Conservation (phyloP, 192 early-diverging fungal species). For the Podochytrium sp. region DNA sequence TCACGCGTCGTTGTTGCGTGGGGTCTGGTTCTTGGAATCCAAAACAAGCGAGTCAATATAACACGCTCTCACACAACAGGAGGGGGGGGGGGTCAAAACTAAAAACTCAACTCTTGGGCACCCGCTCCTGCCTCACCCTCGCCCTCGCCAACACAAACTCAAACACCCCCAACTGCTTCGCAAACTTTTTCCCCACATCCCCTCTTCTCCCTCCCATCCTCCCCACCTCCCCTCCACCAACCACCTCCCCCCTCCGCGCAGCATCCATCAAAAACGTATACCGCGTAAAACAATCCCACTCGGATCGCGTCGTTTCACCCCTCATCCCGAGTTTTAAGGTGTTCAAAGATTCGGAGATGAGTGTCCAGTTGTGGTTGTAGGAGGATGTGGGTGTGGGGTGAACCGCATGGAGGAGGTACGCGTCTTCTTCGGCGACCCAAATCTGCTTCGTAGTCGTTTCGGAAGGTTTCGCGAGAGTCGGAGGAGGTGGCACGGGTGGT, state of each 20-base stretch:
- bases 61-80: no score
- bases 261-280: conserved; percentile 46
- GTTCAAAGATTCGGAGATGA: conserved; percentile 67
- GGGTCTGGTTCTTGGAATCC: not conserved
- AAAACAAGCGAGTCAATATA: not conserved
- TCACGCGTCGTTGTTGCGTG: conserved; percentile 26
- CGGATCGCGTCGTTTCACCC: conserved; percentile 53
- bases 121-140: conserved; percentile 19
- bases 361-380: conserved; percentile 72
- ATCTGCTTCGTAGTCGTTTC: not conserved
- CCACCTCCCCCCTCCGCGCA: not conserved
- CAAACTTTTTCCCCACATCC: conserved; percentile 21
- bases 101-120: conserved; percentile 8
- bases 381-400: conserved; percentile 55
- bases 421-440: conserved; percentile 55
- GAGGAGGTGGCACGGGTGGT: not conserved
- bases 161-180: conserved; percentile 30
- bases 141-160: conserved; percentile 22
- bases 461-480: not conserved
- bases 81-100: no score
- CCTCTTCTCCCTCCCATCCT: not conserved
- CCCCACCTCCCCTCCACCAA: not conserved
- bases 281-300: conserved; percentile 71
- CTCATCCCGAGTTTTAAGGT: conserved; percentile 51
- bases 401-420: conserved; percentile 48